These are phyloP conservation scores for Beauveria bassiana DNA, from an alignment of 2,329 filamentous ascomycete species.

Conservation along the genomic window DNA sequence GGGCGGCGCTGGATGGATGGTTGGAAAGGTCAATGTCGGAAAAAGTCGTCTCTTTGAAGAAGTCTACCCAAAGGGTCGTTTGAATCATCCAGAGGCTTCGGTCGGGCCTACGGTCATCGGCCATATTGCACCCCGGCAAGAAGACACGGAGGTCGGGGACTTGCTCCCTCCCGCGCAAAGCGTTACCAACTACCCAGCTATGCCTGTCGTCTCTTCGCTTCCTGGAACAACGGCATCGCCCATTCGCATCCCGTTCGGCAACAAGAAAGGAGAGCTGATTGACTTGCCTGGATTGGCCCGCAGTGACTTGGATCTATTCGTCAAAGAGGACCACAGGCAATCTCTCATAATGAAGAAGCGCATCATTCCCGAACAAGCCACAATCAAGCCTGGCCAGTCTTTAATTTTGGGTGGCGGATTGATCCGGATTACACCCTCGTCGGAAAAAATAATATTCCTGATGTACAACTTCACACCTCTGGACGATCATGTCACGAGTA, in stretches of 20 bases:
- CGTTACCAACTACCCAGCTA: constrained; percentile 69
- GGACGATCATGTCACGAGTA: constrained; percentile 66
- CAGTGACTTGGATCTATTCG: constrained; percentile 62
- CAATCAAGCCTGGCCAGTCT: constrained; percentile 69
- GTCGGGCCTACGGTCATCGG: not conserved
- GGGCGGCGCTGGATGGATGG: constrained; percentile 86
- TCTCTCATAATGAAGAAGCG: constrained; percentile 73
- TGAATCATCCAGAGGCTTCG: not conserved
- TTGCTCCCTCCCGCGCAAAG: constrained; percentile 70
- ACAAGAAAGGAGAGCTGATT: constrained; percentile 80
- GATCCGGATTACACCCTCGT: constrained; percentile 73
- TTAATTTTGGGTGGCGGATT: constrained; percentile 73
- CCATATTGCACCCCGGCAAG: constrained; percentile 5
- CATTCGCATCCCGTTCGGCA: constrained; percentile 85
- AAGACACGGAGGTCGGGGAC: constrained; percentile 33
- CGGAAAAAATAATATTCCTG: constrained; percentile 56
- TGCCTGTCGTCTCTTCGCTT: constrained; percentile 79
- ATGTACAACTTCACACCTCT: constrained; percentile 84
- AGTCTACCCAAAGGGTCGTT: constrained; percentile 68
- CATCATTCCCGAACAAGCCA: constrained; percentile 63
- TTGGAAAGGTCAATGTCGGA: constrained; percentile 97
- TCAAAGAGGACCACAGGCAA: constrained; percentile 56
- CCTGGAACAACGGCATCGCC: constrained; percentile 93
- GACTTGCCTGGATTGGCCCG: constrained; percentile 83
- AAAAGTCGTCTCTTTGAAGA: constrained; percentile 88